phyloP scores from a whole-genome alignment of 2,329 filamentous ascomycete species.

The Nannizziopsis arthrosporioides region DNA sequence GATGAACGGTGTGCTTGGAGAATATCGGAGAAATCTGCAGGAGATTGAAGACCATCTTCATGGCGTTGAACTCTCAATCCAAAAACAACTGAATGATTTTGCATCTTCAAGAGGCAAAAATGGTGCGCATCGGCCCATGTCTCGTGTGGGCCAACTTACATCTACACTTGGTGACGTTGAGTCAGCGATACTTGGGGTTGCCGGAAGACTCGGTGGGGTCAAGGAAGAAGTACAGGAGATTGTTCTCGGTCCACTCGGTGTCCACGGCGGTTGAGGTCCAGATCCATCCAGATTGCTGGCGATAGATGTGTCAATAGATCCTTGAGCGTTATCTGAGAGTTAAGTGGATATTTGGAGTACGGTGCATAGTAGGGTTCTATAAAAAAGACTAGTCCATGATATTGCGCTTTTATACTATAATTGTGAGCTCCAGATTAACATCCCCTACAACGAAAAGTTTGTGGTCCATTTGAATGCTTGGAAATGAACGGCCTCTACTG shows the following conservation, averaged over 20 bases:
- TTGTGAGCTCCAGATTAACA: background rate
- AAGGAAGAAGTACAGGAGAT: slow-evolving; percentile 52
- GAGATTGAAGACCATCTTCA: slow-evolving; percentile 57
- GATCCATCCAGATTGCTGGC: slow-evolving; percentile 11
- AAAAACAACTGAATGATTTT: slow-evolving; percentile 49
- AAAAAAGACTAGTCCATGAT: background rate
- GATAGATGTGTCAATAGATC: slow-evolving; percentile 1
- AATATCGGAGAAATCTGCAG: slow-evolving; percentile 47
- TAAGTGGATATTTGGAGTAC: slow-evolving; percentile 3
- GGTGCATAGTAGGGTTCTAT: slow-evolving; percentile 5
- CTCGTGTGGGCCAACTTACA: slow-evolving; percentile 38
- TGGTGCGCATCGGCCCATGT: slow-evolving; percentile 36
- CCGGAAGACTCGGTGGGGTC: slow-evolving; percentile 47
- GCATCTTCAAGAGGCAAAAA: slow-evolving; percentile 32
- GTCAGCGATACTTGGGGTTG: slow-evolving; percentile 52
- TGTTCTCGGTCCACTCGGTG: slow-evolving; percentile 32
- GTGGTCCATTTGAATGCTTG: no score
- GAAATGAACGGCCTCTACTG: no score
- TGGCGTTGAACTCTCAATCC: slow-evolving; percentile 49
- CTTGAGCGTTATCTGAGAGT: slow-evolving; percentile 5
- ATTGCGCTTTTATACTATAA: background rate
- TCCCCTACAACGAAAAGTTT: no score
- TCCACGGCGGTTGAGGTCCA: slow-evolving; percentile 4
- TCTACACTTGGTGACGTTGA: slow-evolving; percentile 54
- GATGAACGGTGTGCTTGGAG: slow-evolving; percentile 46